phyloP scores from a whole-genome alignment of 2,329 filamentous ascomycete species.

The Fusarium sp. region DNA sequence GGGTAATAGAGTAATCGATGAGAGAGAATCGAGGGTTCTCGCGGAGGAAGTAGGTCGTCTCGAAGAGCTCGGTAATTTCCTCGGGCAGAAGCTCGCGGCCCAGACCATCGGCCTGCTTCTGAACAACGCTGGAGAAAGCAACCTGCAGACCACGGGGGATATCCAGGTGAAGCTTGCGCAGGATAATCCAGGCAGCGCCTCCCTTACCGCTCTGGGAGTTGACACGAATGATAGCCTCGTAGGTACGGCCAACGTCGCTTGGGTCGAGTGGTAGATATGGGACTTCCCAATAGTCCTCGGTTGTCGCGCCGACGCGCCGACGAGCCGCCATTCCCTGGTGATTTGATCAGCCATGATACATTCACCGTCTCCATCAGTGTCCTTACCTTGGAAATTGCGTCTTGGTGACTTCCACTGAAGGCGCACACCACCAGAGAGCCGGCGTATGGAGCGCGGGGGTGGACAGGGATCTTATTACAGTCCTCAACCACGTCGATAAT shows the following conservation, averaged over 20 bases:
- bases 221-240: slow-evolving; percentile 97
- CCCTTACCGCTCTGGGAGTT: slow-evolving; percentile 97
- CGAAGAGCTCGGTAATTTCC: slow-evolving; percentile 90
- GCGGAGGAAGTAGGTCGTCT: slow-evolving; percentile 85
- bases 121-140: slow-evolving; percentile 88
- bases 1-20: slow-evolving; percentile 90
- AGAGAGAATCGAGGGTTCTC: slow-evolving; percentile 86
- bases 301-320: slow-evolving; percentile 65
- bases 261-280: slow-evolving; percentile 95
- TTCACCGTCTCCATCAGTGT: too few species aligned
- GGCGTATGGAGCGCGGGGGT: slow-evolving; percentile 89
- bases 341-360: too few species aligned
- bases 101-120: slow-evolving; percentile 80
- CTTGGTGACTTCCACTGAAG: slow-evolving; percentile 92
- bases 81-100: slow-evolving; percentile 84
- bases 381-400: slow-evolving; percentile 70
- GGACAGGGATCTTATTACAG: slow-evolving; percentile 94
- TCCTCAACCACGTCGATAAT: slow-evolving; percentile 91
- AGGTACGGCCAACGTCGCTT: slow-evolving; percentile 92
- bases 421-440: slow-evolving; percentile 92
- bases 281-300: slow-evolving; percentile 81
- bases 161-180: slow-evolving; percentile 88
- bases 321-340: slow-evolving; percentile 77
- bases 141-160: slow-evolving; percentile 92
- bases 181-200: slow-evolving; percentile 93